Conservation (phyloP, 345 rosid species). For the Schrenkiella parvula region DNA sequence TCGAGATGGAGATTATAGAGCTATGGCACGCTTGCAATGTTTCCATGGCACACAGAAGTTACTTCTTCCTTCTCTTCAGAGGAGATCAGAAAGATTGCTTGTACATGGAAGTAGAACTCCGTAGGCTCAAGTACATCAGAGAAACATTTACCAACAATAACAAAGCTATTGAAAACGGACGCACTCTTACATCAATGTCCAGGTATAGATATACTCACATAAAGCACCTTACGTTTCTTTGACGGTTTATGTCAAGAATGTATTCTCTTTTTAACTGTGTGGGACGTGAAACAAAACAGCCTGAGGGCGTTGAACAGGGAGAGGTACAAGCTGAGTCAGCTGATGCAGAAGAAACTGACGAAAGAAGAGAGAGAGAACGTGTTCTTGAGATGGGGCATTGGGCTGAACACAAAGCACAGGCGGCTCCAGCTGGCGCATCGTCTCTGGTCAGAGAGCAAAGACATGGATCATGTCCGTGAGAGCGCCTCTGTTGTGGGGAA, state of each 20-base stretch:
- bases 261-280: background rate
- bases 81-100: constrained; percentile 75
- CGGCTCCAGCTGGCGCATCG: constrained; percentile 53
- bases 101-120: constrained; percentile 88
- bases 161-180: constrained; percentile 53
- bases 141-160: constrained; percentile 45
- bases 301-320: constrained; percentile 53
- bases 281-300: constrained; percentile 38
- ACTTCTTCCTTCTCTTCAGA: constrained; percentile 77
- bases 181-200: constrained; percentile 36
- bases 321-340: constrained; percentile 59
- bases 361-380: constrained; percentile 60
- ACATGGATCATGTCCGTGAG: constrained; percentile 60
- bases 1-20: constrained; percentile 66
- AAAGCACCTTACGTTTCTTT: background rate
- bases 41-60: constrained; percentile 79
- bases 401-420: constrained; percentile 56
- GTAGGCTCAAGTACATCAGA: constrained; percentile 63
- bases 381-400: constrained; percentile 68
- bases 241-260: background rate
- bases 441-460: constrained; percentile 59
- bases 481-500: constrained; percentile 70
- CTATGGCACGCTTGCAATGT: constrained; percentile 81
- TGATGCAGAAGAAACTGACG: constrained; percentile 53
- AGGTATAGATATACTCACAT: constrained; percentile 43